Conservation (phyloP, 2,329 filamentous ascomycete genomes). For the Xylaria sp. region DNA sequence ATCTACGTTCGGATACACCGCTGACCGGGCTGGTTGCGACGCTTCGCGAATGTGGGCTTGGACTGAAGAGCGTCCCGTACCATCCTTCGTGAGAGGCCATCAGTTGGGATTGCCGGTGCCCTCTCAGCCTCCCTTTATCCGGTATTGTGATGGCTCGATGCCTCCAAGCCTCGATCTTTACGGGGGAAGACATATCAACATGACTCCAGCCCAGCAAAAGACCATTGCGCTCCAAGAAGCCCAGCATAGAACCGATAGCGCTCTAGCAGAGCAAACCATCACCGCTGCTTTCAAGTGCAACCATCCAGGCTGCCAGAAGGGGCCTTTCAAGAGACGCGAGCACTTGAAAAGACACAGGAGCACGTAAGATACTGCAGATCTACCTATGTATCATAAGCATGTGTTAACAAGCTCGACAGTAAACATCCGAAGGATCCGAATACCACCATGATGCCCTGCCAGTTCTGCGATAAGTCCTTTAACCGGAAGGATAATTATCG, state of each 20-base stretch:
- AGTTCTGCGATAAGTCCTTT: conserved; percentile 30
- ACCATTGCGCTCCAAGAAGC: conserved; percentile 1
- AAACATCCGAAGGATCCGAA: conserved; percentile 24
- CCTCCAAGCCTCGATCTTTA: too few relatives aligned
- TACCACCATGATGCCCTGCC: conserved; percentile 11
- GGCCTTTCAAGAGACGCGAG: conserved; percentile 54
- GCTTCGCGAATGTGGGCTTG: background rate
- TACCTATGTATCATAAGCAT: background rate
- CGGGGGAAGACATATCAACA: too few relatives aligned
- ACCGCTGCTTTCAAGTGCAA: conserved; percentile 43
- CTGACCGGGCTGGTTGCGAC: background rate
- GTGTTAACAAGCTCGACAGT: conserved; percentile 31
- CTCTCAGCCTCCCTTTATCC: background rate
- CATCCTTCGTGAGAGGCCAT: background rate
- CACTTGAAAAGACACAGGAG: conserved; percentile 57
- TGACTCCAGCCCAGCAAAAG: conserved; percentile 1
- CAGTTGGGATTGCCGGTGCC: background rate
- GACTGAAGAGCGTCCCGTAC: background rate
- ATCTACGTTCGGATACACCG: too few relatives aligned
- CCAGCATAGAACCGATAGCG: too few relatives aligned
- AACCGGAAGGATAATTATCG: conserved; percentile 43
- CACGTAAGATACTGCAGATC: conserved; percentile 41
- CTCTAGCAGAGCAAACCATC: conserved; percentile 12
- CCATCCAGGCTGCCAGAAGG: conserved; percentile 43
- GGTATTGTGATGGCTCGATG: background rate